These are phyloP conservation scores for Chaetomium fimeti DNA, from an alignment of 495 filamentous ascomycete species.

Conservation along the genomic window DNA sequence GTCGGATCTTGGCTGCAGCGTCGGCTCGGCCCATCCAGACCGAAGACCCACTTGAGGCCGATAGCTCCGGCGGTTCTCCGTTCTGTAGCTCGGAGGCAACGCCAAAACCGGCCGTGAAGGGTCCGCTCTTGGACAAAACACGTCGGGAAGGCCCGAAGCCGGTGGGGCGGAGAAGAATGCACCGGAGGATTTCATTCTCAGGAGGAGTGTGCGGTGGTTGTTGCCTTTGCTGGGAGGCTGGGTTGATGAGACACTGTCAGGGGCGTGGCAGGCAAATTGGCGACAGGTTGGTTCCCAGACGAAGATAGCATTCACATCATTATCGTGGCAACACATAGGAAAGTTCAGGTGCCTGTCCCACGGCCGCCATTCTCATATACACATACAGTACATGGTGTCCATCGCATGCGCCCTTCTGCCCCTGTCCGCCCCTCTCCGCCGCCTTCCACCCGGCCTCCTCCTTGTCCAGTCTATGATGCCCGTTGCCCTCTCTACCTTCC, in stretches of 20 bases:
- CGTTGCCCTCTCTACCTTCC: conserved; percentile 1
- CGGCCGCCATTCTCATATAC: conserved; percentile 13
- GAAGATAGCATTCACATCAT: conserved; percentile 19
- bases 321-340: conserved; percentile 13
- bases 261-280: neutral
- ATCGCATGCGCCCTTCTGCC: neutral
- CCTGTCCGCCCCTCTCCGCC: neutral
- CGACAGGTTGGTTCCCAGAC: neutral
- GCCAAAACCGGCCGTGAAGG: neutral
- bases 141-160: conserved; percentile 9
- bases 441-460: neutral
- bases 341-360: conserved; percentile 10
- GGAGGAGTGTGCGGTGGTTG: too few relatives aligned
- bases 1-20: too few relatives aligned
- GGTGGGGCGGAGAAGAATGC: neutral
- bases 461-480: conserved; percentile 15
- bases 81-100: conserved; percentile 6
- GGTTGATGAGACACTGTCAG: neutral
- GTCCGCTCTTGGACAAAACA: neutral
- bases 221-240: neutral
- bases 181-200: too few relatives aligned
- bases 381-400: conserved; percentile 11
- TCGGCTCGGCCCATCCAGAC: neutral
- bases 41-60: conserved; percentile 4
- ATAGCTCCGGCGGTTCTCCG: conserved; percentile 26